A percentile compares a stretch with the other conserved stretches of the same genome.
phyloP scores from a whole-genome alignment of 192 early-diverging fungal species.

The Backusella liffmaniae region DNA sequence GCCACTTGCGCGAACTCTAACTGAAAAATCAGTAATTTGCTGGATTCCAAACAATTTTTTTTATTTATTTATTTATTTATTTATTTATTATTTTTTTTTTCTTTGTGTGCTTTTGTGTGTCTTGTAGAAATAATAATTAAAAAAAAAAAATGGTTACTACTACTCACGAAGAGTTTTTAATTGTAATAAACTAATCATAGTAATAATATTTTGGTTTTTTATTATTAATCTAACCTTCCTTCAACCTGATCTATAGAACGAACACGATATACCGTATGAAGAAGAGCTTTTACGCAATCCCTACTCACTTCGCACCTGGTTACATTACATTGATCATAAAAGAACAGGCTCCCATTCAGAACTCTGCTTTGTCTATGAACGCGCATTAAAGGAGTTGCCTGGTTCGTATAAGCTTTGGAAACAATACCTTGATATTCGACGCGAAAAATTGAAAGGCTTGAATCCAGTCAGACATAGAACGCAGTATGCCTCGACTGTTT shows the following conservation, averaged over 20 bases:
- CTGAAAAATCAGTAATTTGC: too few species aligned
- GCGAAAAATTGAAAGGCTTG: conserved; percentile 41
- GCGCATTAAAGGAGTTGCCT: conserved; percentile 83
- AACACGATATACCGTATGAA: conserved; percentile 66
- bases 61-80: background rate
- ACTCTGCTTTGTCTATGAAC: conserved; percentile 77
- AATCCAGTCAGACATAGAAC: conserved; percentile 55
- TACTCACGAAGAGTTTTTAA: conserved; percentile 2
- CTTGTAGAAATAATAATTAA: background rate
- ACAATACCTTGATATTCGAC: conserved; percentile 73
- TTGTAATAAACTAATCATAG: background rate
- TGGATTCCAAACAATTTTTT: background rate
- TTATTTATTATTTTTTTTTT: background rate
- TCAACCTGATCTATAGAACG: conserved; percentile 33
- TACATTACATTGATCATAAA: conserved; percentile 91
- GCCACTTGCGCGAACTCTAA: too few species aligned
- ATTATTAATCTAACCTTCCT: background rate
- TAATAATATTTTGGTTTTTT: background rate
- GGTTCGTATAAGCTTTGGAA: conserved; percentile 98
- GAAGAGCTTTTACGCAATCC: conserved; percentile 67
- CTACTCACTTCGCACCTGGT: conserved; percentile 77
- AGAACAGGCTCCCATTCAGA: conserved; percentile 40
- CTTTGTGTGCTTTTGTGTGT: background rate
- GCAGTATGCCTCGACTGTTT: conserved; percentile 65
- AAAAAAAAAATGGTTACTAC: background rate